Conservation (phyloP, 345 rosid species). For the Dovyalis caffra region DNA sequence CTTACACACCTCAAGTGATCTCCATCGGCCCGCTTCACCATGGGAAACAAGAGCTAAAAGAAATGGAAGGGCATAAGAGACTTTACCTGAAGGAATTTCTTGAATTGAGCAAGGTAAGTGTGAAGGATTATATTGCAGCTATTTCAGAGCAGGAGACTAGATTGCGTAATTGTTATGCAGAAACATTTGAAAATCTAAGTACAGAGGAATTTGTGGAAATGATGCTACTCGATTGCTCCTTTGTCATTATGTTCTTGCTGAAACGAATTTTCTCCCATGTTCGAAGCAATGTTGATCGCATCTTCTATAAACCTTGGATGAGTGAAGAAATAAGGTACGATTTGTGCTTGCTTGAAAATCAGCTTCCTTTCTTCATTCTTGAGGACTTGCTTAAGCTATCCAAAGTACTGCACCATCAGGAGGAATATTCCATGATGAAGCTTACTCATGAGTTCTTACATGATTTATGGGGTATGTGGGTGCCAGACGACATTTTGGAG, state of each 20-base stretch:
- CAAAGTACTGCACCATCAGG: not conserved
- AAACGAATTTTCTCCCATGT: not conserved
- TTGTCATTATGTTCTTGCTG: constrained; percentile 5
- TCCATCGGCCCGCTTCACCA: constrained; percentile 22
- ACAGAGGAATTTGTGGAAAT: constrained; percentile 5
- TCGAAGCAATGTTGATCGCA: not conserved
- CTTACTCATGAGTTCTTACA: not conserved
- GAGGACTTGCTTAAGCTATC: constrained; percentile 12
- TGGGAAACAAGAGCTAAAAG: not conserved
- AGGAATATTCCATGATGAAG: not conserved
- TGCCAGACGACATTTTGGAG: not conserved
- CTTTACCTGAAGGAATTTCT: not conserved
- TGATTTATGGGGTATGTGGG: not conserved
- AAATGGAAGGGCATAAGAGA: constrained; percentile 20
- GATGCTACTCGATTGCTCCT: constrained; percentile 5
- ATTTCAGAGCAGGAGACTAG: not conserved
- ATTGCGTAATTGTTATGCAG: constrained; percentile 2
- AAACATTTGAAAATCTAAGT: not conserved
- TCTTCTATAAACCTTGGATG: not conserved
- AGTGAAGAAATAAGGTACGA: not conserved
- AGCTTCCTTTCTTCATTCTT: constrained; percentile 34
- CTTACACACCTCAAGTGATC: constrained; percentile 12
- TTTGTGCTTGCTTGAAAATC: constrained; percentile 27
- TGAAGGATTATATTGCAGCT: not conserved
- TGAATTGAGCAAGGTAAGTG: not conserved